Conservation (phyloP, 768 basidiomycete genomes). For the Amanita phalloides region DNA sequence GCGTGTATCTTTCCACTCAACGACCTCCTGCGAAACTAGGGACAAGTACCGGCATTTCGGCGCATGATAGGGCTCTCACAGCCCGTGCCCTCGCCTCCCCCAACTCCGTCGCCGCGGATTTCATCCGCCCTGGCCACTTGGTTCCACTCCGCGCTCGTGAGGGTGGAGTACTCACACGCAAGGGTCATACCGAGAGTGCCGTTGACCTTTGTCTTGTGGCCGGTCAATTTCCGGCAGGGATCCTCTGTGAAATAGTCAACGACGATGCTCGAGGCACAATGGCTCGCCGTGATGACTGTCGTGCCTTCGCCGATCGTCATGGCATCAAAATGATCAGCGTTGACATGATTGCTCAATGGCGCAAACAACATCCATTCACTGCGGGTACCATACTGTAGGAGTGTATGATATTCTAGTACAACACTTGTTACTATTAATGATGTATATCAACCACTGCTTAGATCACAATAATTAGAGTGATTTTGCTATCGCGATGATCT, state of each 20-base stretch:
- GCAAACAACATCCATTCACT: slow-evolving; percentile 21
- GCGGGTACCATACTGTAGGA: neutral
- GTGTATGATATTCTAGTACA: neutral
- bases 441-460: neutral
- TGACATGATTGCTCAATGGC: slow-evolving; percentile 60
- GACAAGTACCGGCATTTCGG: slow-evolving; percentile 94
- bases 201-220: slow-evolving; percentile 82
- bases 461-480: neutral
- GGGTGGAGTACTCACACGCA: slow-evolving; percentile 79
- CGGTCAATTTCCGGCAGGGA: slow-evolving; percentile 56
- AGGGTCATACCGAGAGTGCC: slow-evolving; percentile 89
- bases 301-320: slow-evolving; percentile 83
- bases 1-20: slow-evolving; percentile 4
- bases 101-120: slow-evolving; percentile 46
- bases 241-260: slow-evolving; percentile 93
- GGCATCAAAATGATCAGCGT: slow-evolving; percentile 93
- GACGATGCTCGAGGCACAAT: slow-evolving; percentile 83
- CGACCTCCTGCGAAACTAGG: slow-evolving; percentile 30
- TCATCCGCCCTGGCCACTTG: slow-evolving; percentile 90
- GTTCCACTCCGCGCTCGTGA: slow-evolving; percentile 82
- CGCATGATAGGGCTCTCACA: slow-evolving; percentile 87
- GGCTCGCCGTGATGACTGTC: slow-evolving; percentile 92
- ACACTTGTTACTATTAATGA: slow-evolving; percentile 8
- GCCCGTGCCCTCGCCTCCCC: slow-evolving; percentile 71
- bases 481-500: neutral